Evolutionary conservation across 306 rosid species (phyloP).

Genomic region (Quillaja saponaria): DNA sequence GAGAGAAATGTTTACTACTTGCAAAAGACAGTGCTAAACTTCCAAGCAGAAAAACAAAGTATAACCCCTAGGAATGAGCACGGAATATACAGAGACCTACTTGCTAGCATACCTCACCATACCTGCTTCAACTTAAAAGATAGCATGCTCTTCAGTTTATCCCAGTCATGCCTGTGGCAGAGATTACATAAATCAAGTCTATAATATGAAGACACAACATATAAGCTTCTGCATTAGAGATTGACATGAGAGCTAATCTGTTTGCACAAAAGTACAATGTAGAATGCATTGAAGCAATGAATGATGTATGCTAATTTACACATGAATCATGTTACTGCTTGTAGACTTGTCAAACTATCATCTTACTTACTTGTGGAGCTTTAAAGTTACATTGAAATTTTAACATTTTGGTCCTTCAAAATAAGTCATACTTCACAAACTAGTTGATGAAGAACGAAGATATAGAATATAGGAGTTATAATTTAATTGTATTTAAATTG

Average conservation of each 20-base stretch:
- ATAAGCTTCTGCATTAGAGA: neutral
- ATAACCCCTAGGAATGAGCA: slow-evolving; percentile 3
- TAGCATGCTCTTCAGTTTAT: slow-evolving; percentile 56
- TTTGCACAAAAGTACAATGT: no score
- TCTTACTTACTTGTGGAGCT: no score
- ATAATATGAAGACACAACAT: neutral
- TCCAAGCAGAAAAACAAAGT: slow-evolving; percentile 2
- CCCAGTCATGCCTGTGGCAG: slow-evolving; percentile 54
- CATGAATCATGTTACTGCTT: neutral
- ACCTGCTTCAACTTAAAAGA: slow-evolving; percentile 67
- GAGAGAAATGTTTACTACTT: neutral
- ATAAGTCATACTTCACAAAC: no score
- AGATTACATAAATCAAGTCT: slow-evolving; percentile 11
- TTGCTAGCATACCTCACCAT: slow-evolving; percentile 52
- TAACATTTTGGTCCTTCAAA: no score
- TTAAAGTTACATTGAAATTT: no score
- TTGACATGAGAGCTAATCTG: no score
- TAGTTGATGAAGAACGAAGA: no score
- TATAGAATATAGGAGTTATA: no score
- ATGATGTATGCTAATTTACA: neutral
- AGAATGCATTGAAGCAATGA: neutral
- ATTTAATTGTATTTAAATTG: no score
- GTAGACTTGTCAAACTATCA: no score
- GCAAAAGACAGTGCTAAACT: slow-evolving; percentile 3
- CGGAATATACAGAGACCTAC: slow-evolving; percentile 15